Evolutionary conservation across 1,139 yeast genomes (phyloP), one percentile per base, ranked within the genome.

Genomic region (Nakaseomyces bracarensis): DNA sequence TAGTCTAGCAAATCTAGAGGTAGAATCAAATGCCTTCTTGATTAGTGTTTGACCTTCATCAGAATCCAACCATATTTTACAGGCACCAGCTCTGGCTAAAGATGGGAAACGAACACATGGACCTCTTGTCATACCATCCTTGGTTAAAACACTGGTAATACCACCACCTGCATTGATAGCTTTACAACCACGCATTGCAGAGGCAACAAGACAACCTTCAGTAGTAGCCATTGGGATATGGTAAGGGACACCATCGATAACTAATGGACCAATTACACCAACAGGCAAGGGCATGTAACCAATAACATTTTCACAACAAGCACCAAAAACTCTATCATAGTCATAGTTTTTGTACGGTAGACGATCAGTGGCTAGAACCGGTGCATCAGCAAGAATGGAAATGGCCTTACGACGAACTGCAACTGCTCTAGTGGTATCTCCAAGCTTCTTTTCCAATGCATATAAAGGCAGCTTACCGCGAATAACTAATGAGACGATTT

Each of bases 181-280:
- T 64, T 91, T 91, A 70, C 98, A 91, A 52, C 98, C 99, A 67
- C 99, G 82, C 95, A 86, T 89, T 11, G 98, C 82, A 13, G 97
- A 87, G 1, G 98, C 99, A 50, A 91, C 96, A 47, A 91, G 73
- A 69, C 97, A 91, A 43, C 99, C 99, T 69, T 91, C 99, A 40
- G 98, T 91, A 22, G 99, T 91, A 28, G 99, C 99, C 95, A 91
- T 87, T 39, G 99, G 99, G 53, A 91, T 79, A 64, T 85, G 95
- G 61, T 75, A 82, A 39, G 93, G 77, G 53, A 74, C 78, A 37
- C 87, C 91, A 63, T 91, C 98, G 57, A 91, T 84, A 45, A 84
- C 70, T 61, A 93, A 68, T 5, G 99, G 98, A 44, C 99, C 99
- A 28, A 97, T 97, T 60, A 93, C 82, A 63, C 99, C 98, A 46